A percentile compares a stretch with the other conserved stretches of the same genome.
Conservation (phyloP, 148 eudicot genomes). For the Camellia lanceoleosa region DNA sequence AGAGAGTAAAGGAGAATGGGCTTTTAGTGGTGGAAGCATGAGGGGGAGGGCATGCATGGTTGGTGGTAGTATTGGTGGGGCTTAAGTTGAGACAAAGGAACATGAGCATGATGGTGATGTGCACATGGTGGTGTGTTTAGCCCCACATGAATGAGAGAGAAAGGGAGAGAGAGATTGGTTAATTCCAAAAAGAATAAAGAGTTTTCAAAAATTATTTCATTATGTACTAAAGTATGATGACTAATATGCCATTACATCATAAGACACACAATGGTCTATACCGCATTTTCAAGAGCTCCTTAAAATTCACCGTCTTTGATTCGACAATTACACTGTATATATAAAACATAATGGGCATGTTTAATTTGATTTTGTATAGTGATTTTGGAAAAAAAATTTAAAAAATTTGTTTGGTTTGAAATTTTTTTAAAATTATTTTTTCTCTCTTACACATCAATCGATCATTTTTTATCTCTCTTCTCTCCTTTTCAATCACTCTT, state of each 20-base stretch:
- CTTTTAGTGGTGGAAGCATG: constrained; percentile 14
- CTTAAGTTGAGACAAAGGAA: background rate
- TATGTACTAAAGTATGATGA: too few species aligned
- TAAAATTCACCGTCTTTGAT: background rate
- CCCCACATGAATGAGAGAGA: background rate
- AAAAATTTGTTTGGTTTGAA: too few species aligned
- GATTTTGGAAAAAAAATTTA: too few species aligned
- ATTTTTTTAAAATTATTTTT: too few species aligned
- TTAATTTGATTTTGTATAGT: too few species aligned
- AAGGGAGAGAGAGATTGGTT: background rate
- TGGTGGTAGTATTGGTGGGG: constrained; percentile 1
- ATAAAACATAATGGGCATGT: too few species aligned
- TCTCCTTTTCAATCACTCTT: too few species aligned
- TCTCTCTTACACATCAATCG: too few species aligned
- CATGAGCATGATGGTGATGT: constrained; percentile 16
- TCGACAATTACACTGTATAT: too few species aligned
- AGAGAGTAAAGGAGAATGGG: constrained; percentile 6
- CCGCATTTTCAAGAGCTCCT: background rate
- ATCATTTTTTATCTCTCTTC: too few species aligned
- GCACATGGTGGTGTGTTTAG: constrained; percentile 12
- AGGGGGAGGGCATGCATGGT: background rate
- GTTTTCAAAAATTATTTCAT: background rate
- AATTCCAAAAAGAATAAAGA: too few species aligned
- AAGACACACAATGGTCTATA: background rate
- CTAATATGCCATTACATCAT: too few species aligned